Conservation (phyloP, 2,329 filamentous ascomycete species). For the Didymella lethalis region DNA sequence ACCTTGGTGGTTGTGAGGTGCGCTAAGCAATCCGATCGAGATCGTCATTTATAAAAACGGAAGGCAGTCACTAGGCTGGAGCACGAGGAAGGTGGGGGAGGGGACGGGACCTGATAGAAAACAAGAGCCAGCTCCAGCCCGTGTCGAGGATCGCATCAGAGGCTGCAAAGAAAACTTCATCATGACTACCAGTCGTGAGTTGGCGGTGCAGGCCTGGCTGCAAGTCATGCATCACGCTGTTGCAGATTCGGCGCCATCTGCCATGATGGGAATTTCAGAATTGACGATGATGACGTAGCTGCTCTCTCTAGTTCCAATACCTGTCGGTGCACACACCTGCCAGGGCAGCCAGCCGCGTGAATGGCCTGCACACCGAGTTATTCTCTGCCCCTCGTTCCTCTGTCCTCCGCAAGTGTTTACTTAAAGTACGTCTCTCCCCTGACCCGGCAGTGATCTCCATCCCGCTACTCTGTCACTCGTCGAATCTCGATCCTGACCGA, state of each 20-base stretch:
- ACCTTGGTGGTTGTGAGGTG: neutral
- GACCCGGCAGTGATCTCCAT: slow-evolving; percentile 40
- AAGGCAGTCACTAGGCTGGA: slow-evolving; percentile 4
- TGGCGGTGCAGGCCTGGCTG: slow-evolving; percentile 14
- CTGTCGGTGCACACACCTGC: slow-evolving; percentile 19
- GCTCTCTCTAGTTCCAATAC: neutral
- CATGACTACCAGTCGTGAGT: slow-evolving; percentile 15
- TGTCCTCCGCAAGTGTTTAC: slow-evolving; percentile 23
- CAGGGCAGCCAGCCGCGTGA: slow-evolving; percentile 18
- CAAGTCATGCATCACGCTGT: slow-evolving; percentile 8
- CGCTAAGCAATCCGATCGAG: slow-evolving; percentile 14
- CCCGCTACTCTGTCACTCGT: slow-evolving; percentile 26
- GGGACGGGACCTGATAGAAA: neutral
- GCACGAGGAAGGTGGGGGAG: slow-evolving; percentile 13
- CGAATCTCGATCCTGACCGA: slow-evolving; percentile 29
- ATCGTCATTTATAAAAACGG: slow-evolving; percentile 5
- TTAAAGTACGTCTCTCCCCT: slow-evolving; percentile 27
- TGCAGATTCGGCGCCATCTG: slow-evolving; percentile 16
- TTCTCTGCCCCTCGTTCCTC: slow-evolving; percentile 24
- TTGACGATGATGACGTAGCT: slow-evolving; percentile 22
- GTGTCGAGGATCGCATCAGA: neutral
- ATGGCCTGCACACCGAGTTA: slow-evolving; percentile 16
- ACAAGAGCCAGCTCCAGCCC: neutral
- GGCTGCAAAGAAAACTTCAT: slow-evolving; percentile 1
- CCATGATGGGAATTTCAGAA: slow-evolving; percentile 16